phyloP scores from a whole-genome alignment of 352 stramenopile genomes.

The Phytophthora gonapodyides region DNA sequence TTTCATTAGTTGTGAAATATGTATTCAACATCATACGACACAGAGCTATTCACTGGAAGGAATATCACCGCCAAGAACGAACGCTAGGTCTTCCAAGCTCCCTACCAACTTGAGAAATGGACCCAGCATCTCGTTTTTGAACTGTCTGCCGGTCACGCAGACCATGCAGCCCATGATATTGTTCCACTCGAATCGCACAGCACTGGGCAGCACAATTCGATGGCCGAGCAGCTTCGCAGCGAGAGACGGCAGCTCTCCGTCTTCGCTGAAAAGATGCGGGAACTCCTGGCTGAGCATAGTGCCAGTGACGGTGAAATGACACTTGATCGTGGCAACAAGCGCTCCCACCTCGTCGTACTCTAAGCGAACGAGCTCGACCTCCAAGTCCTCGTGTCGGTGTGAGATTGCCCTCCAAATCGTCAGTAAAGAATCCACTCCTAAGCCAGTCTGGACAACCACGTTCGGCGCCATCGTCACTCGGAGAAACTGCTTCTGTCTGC shows the following conservation, averaged over 20 bases:
- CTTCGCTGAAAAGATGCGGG: background rate
- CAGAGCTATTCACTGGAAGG: too few relatives aligned
- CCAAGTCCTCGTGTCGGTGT: slow-evolving; percentile 1
- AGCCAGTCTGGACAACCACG: background rate
- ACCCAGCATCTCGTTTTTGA: slow-evolving; percentile 15
- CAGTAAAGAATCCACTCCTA: slow-evolving; percentile 5
- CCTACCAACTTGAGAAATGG: slow-evolving; percentile 15
- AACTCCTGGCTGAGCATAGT: slow-evolving; percentile 11
- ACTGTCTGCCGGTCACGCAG: background rate
- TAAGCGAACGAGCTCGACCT: slow-evolving; percentile 1
- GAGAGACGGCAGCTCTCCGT: background rate
- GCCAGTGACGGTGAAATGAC: slow-evolving; percentile 1
- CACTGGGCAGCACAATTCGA: slow-evolving; percentile 1
- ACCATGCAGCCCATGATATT: slow-evolving; percentile 2
- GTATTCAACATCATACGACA: too few relatives aligned
- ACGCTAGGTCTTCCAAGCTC: background rate
- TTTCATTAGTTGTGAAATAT: too few relatives aligned
- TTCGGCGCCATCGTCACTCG: background rate
- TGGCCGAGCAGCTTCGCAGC: slow-evolving; percentile 4
- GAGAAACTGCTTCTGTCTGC: slow-evolving; percentile 6
- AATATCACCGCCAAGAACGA: too few relatives aligned
- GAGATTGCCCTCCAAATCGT: slow-evolving; percentile 16
- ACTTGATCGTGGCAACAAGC: background rate
- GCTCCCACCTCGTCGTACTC: background rate
- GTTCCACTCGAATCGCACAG: slow-evolving; percentile 5